Percentiles rank a stretch among this genome's conserved stretches.
Conservation (phyloP, 371 early-diverging fungal genomes). For the Rhizopus stolonifer region DNA sequence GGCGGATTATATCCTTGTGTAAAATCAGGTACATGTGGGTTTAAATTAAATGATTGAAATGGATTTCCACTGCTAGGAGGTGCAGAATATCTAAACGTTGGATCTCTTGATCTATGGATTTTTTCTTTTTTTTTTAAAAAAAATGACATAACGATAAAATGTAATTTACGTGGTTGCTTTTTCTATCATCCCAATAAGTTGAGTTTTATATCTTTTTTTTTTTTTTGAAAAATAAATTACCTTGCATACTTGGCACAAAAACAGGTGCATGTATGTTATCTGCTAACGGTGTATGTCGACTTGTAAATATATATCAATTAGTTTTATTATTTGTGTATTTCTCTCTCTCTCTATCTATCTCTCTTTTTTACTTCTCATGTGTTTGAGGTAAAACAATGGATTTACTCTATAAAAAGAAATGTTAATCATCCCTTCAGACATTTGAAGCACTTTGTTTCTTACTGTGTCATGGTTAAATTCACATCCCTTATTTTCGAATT, state of each 20-base stretch:
- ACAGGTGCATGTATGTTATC: conserved; percentile 65
- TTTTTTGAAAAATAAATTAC: no score
- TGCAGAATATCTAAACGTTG: conserved; percentile 1
- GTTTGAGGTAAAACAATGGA: conserved; percentile 12
- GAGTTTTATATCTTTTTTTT: no score
- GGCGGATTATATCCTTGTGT: conserved; percentile 1
- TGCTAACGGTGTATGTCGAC: conserved; percentile 48
- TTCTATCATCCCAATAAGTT: no score
- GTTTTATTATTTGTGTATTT: neutral
- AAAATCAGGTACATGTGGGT: conserved; percentile 1
- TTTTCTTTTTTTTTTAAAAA: neutral
- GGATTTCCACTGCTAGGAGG: conserved; percentile 1
- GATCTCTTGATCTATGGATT: conserved; percentile 1
- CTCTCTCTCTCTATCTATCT: neutral
- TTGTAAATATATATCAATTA: neutral
- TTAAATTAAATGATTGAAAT: conserved; percentile 26
- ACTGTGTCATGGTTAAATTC: conserved; percentile 81
- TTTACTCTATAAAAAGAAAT: conserved; percentile 5
- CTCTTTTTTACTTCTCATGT: conserved; percentile 1
- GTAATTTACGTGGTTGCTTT: neutral
- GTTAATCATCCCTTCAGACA: neutral
- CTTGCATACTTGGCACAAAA: conserved; percentile 59
- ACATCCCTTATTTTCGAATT: conserved; percentile 82
- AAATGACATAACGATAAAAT: neutral
- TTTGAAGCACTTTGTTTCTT: conserved; percentile 15